Conservation (phyloP, 2,329 filamentous ascomycete genomes). For the Emmonsia crescens region DNA sequence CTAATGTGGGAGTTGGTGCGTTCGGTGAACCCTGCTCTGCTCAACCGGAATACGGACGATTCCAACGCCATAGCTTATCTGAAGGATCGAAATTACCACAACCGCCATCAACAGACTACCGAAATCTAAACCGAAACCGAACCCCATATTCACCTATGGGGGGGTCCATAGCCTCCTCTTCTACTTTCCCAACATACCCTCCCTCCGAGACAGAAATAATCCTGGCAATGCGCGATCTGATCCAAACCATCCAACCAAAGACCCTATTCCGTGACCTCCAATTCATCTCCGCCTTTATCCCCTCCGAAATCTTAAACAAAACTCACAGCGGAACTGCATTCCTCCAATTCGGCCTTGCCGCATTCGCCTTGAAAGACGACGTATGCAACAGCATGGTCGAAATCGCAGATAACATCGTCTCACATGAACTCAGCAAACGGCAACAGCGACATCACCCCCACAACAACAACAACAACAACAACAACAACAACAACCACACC, state of each 20-base stretch:
- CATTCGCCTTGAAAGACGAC: constrained; percentile 78
- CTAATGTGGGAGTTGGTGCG: background rate
- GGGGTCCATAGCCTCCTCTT: constrained; percentile 25
- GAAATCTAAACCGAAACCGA: constrained; percentile 5
- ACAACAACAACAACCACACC: constrained; percentile 18
- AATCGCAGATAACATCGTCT: constrained; percentile 58
- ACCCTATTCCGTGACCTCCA: constrained; percentile 74
- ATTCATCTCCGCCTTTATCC: constrained; percentile 53
- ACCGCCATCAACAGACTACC: background rate
- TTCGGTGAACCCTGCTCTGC: constrained; percentile 24
- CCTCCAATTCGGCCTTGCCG: constrained; percentile 79
- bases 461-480: constrained; percentile 22
- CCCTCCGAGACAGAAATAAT: constrained; percentile 54
- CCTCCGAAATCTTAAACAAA: constrained; percentile 46
- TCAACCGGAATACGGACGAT: constrained; percentile 33
- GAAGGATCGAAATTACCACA: constrained; percentile 7
- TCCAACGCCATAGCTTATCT: constrained; percentile 11
- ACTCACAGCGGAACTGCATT: constrained; percentile 63
- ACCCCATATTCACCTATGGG: constrained; percentile 14
- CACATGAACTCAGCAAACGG: constrained; percentile 37
- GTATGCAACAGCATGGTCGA: constrained; percentile 77
- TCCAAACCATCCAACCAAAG: constrained; percentile 62
- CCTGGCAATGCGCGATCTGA: constrained; percentile 55
- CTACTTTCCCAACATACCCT: constrained; percentile 29
- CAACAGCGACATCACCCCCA: constrained; percentile 23